A percentile compares a stretch with the other conserved stretches of the same genome.
Evolutionary conservation across 768 basidiomycete species (phyloP).

Genomic region (Boletus fagicola): DNA sequence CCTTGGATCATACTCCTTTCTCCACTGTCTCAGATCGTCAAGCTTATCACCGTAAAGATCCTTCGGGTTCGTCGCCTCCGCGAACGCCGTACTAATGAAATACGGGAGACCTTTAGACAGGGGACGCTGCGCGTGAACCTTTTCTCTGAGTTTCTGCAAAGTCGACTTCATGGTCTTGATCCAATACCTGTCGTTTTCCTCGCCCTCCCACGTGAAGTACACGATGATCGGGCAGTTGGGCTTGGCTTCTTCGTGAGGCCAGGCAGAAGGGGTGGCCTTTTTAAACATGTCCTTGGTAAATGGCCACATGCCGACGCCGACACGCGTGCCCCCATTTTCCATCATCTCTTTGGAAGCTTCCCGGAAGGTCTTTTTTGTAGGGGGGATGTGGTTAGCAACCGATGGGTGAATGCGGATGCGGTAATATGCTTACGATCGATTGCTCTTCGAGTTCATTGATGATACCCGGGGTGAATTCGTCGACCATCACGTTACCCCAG

Average conservation of each 20-base stretch:
- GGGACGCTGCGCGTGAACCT: background rate
- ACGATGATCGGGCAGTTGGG: constrained; percentile 16
- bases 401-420: too few species aligned
- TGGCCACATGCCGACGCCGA: constrained; percentile 14
- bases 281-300: constrained; percentile 17
- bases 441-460: constrained; percentile 4
- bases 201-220: constrained; percentile 15
- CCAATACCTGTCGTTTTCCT: constrained; percentile 12
- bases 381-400: background rate
- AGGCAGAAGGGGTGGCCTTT: constrained; percentile 8
- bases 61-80: background rate
- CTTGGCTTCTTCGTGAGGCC: constrained; percentile 10
- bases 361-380: background rate
- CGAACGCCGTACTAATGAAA: constrained; percentile 9
- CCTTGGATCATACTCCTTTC: constrained; percentile 10
- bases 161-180: background rate
- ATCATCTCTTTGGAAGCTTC: constrained; percentile 1
- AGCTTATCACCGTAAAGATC: constrained; percentile 12
- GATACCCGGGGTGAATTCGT: constrained; percentile 7
- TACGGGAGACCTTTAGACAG: constrained; percentile 1
- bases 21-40: background rate
- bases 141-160: background rate
- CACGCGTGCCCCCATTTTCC: background rate
- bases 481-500: constrained; percentile 17
- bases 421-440: background rate